A percentile compares a stretch with the other conserved stretches of the same genome.
These are phyloP conservation scores for Plantago elongata DNA, from an alignment of 257 asterid species.

Conservation along the genomic window DNA sequence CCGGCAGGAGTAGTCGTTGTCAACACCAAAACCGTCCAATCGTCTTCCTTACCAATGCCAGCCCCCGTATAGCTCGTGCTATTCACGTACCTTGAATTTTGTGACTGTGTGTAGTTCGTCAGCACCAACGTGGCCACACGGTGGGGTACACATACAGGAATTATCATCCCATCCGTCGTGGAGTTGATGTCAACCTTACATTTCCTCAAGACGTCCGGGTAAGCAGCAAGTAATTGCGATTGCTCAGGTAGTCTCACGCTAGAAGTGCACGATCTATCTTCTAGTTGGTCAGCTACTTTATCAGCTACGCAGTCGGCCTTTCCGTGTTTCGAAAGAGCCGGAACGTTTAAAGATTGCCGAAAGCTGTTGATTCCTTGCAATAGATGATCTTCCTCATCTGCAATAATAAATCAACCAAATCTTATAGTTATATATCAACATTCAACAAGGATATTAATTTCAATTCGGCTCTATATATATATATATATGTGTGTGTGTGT, in stretches of 20 bases:
- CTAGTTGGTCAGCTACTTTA: slow-evolving; percentile 45
- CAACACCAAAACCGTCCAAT: slow-evolving; percentile 73
- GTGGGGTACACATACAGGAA: slow-evolving; percentile 70
- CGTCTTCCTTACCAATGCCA: slow-evolving; percentile 61
- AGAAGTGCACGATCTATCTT: slow-evolving; percentile 34
- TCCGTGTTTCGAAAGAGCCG: slow-evolving; percentile 46
- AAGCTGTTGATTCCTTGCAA: slow-evolving; percentile 67
- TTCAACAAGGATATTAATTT: no score
- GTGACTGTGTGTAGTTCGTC: slow-evolving; percentile 66
- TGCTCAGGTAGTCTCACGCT: slow-evolving; percentile 16
- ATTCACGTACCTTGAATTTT: slow-evolving; percentile 40
- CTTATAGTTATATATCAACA: no score
- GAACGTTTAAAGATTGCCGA: slow-evolving; percentile 35
- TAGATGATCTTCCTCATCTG: slow-evolving; percentile 59
- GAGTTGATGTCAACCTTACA: slow-evolving; percentile 54
- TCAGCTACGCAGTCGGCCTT: slow-evolving; percentile 65
- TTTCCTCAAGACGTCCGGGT: slow-evolving; percentile 38
- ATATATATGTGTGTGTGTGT: no score
- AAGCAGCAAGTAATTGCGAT: slow-evolving; percentile 31
- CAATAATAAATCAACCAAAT: not conserved
- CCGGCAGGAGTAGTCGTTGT: slow-evolving; percentile 58
- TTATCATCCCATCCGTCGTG: slow-evolving; percentile 51
- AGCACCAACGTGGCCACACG: slow-evolving; percentile 66
- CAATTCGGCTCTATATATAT: no score
- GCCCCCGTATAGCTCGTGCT: slow-evolving; percentile 51